phyloP scores from a whole-genome alignment of 305 asterid genomes.

The Petunia hybrid region DNA sequence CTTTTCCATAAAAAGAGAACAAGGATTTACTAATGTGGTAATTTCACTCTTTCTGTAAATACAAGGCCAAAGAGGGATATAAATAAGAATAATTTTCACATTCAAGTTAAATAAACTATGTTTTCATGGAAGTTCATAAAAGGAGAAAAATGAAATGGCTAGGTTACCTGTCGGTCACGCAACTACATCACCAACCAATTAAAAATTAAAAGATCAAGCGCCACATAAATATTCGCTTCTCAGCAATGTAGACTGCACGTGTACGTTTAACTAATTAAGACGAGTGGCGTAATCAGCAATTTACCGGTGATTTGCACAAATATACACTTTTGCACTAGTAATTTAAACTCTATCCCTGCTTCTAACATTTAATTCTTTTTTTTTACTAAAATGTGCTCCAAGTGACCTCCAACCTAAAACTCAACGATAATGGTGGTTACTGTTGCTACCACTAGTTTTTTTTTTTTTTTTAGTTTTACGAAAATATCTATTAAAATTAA shows the following conservation, averaged over 20 bases:
- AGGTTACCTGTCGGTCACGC: conserved; percentile 17
- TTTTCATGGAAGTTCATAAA: conserved; percentile 21
- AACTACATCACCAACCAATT: conserved; percentile 28
- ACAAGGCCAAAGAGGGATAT: neutral
- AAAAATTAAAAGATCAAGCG: neutral
- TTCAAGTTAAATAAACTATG: neutral
- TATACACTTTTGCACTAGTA: too few relatives aligned
- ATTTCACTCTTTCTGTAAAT: neutral
- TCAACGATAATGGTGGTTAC: too few relatives aligned
- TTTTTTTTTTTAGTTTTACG: too few relatives aligned
- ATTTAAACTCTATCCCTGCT: too few relatives aligned
- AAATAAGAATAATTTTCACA: neutral
- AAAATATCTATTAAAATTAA: too few relatives aligned
- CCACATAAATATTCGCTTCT: neutral
- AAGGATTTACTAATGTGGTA: neutral
- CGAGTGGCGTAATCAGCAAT: too few relatives aligned
- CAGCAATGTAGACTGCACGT: neutral
- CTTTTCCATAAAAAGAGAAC: neutral
- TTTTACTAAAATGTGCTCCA: too few relatives aligned
- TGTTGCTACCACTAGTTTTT: too few relatives aligned
- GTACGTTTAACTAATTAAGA: too few relatives aligned
- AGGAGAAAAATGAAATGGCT: neutral
- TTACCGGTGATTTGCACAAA: too few relatives aligned
- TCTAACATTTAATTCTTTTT: too few relatives aligned
- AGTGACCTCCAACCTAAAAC: too few relatives aligned